A percentile compares a stretch with the other conserved stretches of the same genome.
These are phyloP conservation scores for Alloteropsis angusta DNA, from an alignment of 202 grass and related monocot species.

Conservation along the genomic window DNA sequence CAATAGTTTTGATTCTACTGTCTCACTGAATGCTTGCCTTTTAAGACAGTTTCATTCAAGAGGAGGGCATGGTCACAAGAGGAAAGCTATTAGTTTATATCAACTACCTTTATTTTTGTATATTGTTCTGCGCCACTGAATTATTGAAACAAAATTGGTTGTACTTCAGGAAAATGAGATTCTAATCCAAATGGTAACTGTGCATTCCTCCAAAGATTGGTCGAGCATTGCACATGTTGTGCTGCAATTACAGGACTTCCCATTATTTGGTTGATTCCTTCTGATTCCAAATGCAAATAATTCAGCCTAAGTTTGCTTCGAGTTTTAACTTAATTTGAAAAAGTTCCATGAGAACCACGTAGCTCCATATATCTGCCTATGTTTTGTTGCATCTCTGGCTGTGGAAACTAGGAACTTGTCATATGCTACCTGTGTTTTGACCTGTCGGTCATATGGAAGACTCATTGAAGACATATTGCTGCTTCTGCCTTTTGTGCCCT, in stretches of 20 bases:
- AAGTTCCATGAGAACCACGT: too few species aligned
- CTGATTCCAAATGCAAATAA: background rate
- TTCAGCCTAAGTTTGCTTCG: background rate
- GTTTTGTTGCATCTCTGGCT: background rate
- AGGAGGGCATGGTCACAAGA: slow-evolving; percentile 33
- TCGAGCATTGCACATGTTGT: slow-evolving; percentile 30
- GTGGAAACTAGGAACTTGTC: background rate
- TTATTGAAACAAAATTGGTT: background rate
- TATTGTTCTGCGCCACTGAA: background rate
- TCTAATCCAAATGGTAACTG: slow-evolving; percentile 37
- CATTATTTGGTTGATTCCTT: background rate
- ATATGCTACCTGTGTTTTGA: background rate
- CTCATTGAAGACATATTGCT: background rate
- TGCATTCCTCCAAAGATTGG: slow-evolving; percentile 30
- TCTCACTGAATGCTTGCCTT: slow-evolving; percentile 23
- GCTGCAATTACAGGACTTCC: slow-evolving; percentile 16
- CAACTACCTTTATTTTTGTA: background rate
- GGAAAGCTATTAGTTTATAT: slow-evolving; percentile 26
- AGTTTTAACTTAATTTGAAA: too few species aligned
- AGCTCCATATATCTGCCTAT: background rate
- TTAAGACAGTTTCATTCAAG: slow-evolving; percentile 20
- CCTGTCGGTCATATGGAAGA: background rate
- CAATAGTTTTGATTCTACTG: background rate
- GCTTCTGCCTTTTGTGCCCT: background rate
- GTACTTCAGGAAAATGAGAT: slow-evolving; percentile 50